These are phyloP conservation scores for Lindgomyces ingoldianus DNA, from an alignment of 495 filamentous ascomycete genomes.

Conservation along the genomic window DNA sequence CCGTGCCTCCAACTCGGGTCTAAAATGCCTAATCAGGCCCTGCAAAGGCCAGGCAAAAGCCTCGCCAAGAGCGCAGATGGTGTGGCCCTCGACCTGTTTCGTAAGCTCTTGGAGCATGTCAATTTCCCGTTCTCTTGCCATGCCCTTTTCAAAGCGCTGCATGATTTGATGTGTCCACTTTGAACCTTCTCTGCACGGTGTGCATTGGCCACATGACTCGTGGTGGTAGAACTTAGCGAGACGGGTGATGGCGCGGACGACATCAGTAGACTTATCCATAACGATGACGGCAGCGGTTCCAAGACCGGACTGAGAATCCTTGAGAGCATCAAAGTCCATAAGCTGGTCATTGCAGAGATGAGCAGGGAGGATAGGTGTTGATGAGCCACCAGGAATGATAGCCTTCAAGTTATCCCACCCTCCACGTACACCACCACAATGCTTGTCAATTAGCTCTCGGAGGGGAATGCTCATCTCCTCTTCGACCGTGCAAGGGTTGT, in stretches of 20 bases:
- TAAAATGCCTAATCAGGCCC: slow-evolving; percentile 95
- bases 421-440: slow-evolving; percentile 93
- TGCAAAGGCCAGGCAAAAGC: slow-evolving; percentile 98
- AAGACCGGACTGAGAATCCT: slow-evolving; percentile 94
- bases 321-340: slow-evolving; percentile 98
- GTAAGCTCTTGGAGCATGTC: slow-evolving; percentile 99
- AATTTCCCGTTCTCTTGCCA: slow-evolving; percentile 86
- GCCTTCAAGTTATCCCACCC: slow-evolving; percentile 98
- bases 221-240: slow-evolving; percentile 97
- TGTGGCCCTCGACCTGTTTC: slow-evolving; percentile 98
- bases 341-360: slow-evolving; percentile 85
- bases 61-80: slow-evolving; percentile 96
- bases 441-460: slow-evolving; percentile 91
- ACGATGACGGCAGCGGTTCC: slow-evolving; percentile 99
- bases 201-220: slow-evolving; percentile 97
- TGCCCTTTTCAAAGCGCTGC: slow-evolving; percentile 88
- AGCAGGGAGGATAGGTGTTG: slow-evolving; percentile 91
- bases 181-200: slow-evolving; percentile 93
- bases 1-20: slow-evolving; percentile 88
- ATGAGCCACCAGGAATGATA: slow-evolving; percentile 93
- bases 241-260: slow-evolving; percentile 88
- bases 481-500: slow-evolving; percentile 96
- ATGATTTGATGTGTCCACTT: slow-evolving; percentile 99
- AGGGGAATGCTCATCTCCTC: slow-evolving; percentile 98
- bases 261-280: slow-evolving; percentile 96